A percentile compares a stretch with the other conserved stretches of the same genome.
phyloP scores from a whole-genome alignment of 2,329 filamentous ascomycete species.

The Acephala macrosclerotiorum region DNA sequence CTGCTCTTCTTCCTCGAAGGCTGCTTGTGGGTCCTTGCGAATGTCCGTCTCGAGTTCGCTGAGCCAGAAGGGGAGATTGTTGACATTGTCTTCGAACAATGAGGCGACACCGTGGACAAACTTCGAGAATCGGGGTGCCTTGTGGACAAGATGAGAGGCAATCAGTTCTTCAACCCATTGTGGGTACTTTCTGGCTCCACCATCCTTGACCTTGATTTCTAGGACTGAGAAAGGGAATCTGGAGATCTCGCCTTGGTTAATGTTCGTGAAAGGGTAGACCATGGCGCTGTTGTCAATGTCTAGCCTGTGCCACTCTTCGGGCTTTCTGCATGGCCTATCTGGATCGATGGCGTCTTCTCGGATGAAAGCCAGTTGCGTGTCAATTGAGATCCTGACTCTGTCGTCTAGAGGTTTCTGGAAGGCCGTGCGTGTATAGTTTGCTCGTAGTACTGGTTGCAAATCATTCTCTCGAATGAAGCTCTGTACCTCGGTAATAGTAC shows the following conservation, averaged over 20 bases:
- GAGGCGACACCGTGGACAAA: constrained; percentile 93
- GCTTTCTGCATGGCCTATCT: constrained; percentile 87
- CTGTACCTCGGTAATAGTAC: constrained; percentile 79
- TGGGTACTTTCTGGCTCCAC: constrained; percentile 70
- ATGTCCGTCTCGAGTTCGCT: constrained; percentile 93
- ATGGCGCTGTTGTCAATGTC: constrained; percentile 87
- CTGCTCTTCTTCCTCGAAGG: constrained; percentile 91
- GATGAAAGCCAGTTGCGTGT: constrained; percentile 91
- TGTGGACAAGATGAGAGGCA: constrained; percentile 89
- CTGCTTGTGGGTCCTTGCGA: constrained; percentile 86
- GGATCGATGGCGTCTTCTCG: constrained; percentile 78
- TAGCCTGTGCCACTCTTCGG: constrained; percentile 85
- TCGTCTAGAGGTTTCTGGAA: constrained; percentile 97
- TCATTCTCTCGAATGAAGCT: constrained; percentile 78
- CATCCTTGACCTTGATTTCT: constrained; percentile 87
- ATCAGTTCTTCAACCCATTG: constrained; percentile 93
- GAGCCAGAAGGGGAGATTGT: constrained; percentile 96
- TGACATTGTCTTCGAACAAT: constrained; percentile 95
- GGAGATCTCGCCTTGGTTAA: constrained; percentile 90
- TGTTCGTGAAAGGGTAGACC: constrained; percentile 85
- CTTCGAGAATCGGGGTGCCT: constrained; percentile 91
- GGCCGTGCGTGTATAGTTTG: constrained; percentile 92
- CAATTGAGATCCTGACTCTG: constrained; percentile 88
- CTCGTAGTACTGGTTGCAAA: constrained; percentile 84
- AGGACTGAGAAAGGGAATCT: constrained; percentile 90